phyloP scores from a whole-genome alignment of 495 filamentous ascomycete genomes.

The Hypoxylon lenormandii region DNA sequence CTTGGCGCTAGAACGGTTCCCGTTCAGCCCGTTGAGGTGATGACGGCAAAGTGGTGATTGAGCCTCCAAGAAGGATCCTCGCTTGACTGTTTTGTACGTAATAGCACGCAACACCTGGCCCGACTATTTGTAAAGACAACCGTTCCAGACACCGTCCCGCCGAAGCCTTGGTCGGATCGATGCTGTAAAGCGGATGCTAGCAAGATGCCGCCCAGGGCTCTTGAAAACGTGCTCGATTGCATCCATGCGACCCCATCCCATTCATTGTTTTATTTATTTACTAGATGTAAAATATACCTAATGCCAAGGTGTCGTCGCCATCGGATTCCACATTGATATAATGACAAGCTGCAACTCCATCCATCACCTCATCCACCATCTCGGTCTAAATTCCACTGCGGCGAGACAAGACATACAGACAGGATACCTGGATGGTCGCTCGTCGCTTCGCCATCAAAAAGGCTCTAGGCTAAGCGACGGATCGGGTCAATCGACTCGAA shows the following conservation, averaged over 20 bases:
- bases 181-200: conserved; percentile 16
- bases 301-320: conserved; percentile 44
- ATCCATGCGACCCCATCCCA: conserved; percentile 34
- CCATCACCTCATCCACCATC: no score
- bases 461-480: conserved; percentile 13
- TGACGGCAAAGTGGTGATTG: conserved; percentile 36
- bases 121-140: conserved; percentile 40
- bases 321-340: conserved; percentile 37
- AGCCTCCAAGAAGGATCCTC: conserved; percentile 42
- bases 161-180: background rate
- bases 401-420: no score
- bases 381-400: background rate
- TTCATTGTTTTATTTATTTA: conserved; percentile 31
- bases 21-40: conserved; percentile 35
- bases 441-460: background rate
- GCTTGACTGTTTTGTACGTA: conserved; percentile 52
- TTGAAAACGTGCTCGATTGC: conserved; percentile 40
- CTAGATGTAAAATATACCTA: conserved; percentile 45
- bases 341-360: background rate
- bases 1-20: conserved; percentile 42
- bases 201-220: conserved; percentile 32
- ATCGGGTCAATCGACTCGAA: conserved; percentile 36
- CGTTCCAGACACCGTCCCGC: background rate
- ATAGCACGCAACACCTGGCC: conserved; percentile 45
- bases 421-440: conserved; percentile 8